Conservation (phyloP, 495 filamentous ascomycete species). For the Penicillium chermesinum region DNA sequence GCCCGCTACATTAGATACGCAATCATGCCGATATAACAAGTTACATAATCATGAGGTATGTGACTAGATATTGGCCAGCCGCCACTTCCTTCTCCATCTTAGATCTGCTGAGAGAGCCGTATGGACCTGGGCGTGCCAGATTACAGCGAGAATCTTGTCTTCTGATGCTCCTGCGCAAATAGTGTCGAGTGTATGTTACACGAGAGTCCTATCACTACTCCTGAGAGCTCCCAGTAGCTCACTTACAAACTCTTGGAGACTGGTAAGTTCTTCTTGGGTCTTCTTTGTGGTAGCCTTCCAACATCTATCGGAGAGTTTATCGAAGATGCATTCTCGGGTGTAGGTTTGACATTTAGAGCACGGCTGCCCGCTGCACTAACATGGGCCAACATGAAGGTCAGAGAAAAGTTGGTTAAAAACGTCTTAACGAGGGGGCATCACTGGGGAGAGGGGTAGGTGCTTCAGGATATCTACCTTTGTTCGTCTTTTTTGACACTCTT, state of each 20-base stretch:
- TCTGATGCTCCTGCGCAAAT: constrained; percentile 23
- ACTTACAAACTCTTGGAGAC: constrained; percentile 25
- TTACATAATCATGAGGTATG: too few relatives aligned
- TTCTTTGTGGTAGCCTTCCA: constrained; percentile 35
- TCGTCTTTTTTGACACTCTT: constrained; percentile 37
- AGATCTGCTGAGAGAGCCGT: background rate
- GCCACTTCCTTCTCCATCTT: background rate
- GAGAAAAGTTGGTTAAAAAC: constrained; percentile 1
- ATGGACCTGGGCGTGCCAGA: constrained; percentile 1
- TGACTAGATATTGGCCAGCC: too few relatives aligned
- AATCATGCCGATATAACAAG: too few relatives aligned
- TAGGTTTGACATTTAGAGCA: constrained; percentile 37
- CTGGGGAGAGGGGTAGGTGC: background rate
- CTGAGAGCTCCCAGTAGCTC: constrained; percentile 27
- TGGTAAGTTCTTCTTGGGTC: constrained; percentile 28
- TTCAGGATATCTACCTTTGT: constrained; percentile 30
- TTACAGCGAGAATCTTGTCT: constrained; percentile 14
- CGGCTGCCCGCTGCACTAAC: constrained; percentile 27
- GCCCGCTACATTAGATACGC: too few relatives aligned
- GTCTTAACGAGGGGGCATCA: background rate
- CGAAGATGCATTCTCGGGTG: constrained; percentile 33
- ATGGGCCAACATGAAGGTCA: constrained; percentile 8
- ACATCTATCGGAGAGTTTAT: constrained; percentile 36
- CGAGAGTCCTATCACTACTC: constrained; percentile 7
- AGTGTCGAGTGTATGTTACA: constrained; percentile 23